Base-by-base conservation (phyloP, 1,284 basidiomycete species). In the Coniophora puteana region DNA sequence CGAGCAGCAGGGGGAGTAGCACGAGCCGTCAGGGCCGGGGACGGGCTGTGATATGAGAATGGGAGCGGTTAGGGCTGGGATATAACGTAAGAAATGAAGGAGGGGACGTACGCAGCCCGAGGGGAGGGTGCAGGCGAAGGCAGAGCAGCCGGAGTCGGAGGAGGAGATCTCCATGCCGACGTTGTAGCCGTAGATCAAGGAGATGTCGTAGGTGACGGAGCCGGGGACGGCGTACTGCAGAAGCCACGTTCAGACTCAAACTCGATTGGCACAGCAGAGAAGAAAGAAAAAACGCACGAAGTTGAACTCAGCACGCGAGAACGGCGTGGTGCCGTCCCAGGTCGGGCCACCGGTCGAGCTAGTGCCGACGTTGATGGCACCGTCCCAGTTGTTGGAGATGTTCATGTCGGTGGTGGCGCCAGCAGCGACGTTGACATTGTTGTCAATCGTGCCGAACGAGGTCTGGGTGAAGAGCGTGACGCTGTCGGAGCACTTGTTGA, bases 161-260 rank as follows among this genome's bases (percentile, higher is more conserved):
- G 59, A 62, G 12, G 60, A 62, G 11, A 62, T 65, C 38, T 63
- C 12, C 63, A 62, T 62, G 18, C 59, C 62, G 23, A 64, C 63
- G 13, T 64, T 62, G 48, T 65, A 65, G 0, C 59, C 63, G 11
- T 65, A 65, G 36, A 62, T 65, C 38, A 62, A 48, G 23, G 62
- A 65, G 28, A 62, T 64, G 32, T 65, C 63, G 18, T 62, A 62
- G 24, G 60, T 64, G n/a, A 62, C 63, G 5, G 23, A 31, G 8
- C 62, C 59, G 1, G 61, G 51, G 5, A 62, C 54, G 4, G 60
- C 48, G 2, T 38, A 49, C 60, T 65, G 32, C 8, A 29, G 10
- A 14, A 8, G 29, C 14, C 7, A n/a, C 20, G 8, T 16, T n/a
- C n/a, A n/a, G n/a, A n/a, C n/a, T n/a, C n/a, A n/a, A 18, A 31